Evolutionary conservation across 2,329 filamentous ascomycete genomes (phyloP).

Genomic region (Penicillium olsonii): DNA sequence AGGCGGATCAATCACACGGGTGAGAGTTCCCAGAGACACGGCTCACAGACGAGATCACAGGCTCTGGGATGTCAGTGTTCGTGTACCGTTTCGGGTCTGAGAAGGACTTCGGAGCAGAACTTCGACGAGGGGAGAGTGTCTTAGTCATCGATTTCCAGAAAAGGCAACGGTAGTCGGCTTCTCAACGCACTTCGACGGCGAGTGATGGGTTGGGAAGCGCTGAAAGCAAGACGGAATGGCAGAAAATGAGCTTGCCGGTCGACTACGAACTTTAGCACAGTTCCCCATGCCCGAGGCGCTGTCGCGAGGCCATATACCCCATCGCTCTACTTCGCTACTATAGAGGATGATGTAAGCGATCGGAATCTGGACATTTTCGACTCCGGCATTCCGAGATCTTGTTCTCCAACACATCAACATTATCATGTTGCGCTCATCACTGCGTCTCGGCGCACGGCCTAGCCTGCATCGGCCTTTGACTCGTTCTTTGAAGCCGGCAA

Average conservation of each 20-base stretch:
- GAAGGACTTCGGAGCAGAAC: constrained; percentile 11
- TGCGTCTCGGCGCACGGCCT: constrained; percentile 28
- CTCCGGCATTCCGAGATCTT: constrained; percentile 1
- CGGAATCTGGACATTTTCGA: constrained; percentile 8
- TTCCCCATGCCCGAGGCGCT: not conserved
- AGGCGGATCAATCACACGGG: constrained; percentile 19
- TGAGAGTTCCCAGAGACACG: constrained; percentile 23
- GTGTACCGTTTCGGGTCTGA: constrained; percentile 2
- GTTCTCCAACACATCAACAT: constrained; percentile 2
- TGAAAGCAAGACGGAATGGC: not conserved
- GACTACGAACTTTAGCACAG: not conserved
- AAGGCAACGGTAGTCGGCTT: not conserved
- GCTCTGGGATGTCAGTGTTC: constrained; percentile 18
- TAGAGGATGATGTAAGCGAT: constrained; percentile 7
- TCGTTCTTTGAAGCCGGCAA: constrained; percentile 21
- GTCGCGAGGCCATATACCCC: too few species aligned
- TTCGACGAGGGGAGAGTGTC: constrained; percentile 9
- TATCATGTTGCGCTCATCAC: constrained; percentile 37
- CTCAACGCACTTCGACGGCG: not conserved
- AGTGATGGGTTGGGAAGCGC: not conserved
- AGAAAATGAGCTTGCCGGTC: not conserved
- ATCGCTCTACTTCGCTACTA: not conserved
- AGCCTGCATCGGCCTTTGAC: constrained; percentile 19
- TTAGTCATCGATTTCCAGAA: constrained; percentile 5
- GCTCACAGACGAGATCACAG: constrained; percentile 17